phyloP scores from a whole-genome alignment of 2,329 filamentous ascomycete species.

The Cordyceps cateniannulata region DNA sequence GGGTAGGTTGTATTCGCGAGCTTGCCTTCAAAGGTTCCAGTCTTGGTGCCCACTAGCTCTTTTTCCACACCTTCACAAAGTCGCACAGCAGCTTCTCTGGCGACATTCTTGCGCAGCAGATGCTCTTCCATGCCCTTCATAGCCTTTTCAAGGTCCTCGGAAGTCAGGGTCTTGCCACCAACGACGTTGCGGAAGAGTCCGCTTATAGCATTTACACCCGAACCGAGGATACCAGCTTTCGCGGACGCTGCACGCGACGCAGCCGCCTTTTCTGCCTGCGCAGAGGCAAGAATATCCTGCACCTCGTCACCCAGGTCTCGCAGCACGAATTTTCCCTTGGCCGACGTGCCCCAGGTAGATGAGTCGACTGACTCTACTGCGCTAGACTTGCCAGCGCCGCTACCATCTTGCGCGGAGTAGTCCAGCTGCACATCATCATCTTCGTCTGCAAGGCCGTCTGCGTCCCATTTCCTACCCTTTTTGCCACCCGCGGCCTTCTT shows the following conservation, averaged over 20 bases:
- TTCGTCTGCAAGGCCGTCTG: conserved; percentile 80
- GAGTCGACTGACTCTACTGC: conserved; percentile 69
- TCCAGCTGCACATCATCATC: conserved; percentile 75
- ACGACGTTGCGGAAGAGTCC: conserved; percentile 92
- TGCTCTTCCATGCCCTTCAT: conserved; percentile 97
- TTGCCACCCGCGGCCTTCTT: conserved; percentile 62
- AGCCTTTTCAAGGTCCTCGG: conserved; percentile 82
- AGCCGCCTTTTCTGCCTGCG: conserved; percentile 57
- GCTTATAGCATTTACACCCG: conserved; percentile 74
- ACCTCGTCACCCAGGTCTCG: conserved; percentile 93
- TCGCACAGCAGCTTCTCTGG: conserved; percentile 84
- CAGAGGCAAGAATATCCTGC: conserved; percentile 76
- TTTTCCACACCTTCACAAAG: conserved; percentile 87
- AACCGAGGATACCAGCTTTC: conserved; percentile 63
- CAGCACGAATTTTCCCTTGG: conserved; percentile 86
- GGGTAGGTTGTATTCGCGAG: neutral
- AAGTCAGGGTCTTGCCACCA: conserved; percentile 85
- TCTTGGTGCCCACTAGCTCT: conserved; percentile 85
- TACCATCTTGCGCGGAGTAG: conserved; percentile 64
- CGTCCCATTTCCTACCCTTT: conserved; percentile 88
- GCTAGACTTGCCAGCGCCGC: conserved; percentile 44
- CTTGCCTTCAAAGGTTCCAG: conserved; percentile 75
- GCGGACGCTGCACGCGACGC: conserved; percentile 38
- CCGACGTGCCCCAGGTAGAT: conserved; percentile 77
- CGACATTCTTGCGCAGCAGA: conserved; percentile 90